These are phyloP conservation scores for Wallacemonas sp. DNA, from an alignment of 208 protist genomes.

Conservation along the genomic window DNA sequence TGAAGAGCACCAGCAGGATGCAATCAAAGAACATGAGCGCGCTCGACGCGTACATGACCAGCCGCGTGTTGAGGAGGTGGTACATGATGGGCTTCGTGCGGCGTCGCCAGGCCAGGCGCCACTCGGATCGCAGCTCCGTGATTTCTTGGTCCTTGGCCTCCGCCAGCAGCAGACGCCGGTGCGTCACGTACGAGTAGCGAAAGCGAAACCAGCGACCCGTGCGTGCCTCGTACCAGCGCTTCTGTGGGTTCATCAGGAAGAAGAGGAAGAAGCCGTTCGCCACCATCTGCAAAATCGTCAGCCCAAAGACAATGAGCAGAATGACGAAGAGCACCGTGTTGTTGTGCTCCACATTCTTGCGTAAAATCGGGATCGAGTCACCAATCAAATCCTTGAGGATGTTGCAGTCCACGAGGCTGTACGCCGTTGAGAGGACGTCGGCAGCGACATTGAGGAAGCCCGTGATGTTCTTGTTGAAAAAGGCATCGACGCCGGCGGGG, in stretches of 20 bases:
- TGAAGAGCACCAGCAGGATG: conserved; percentile 43
- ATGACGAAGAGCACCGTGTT: conserved; percentile 31
- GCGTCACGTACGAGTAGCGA: conserved; percentile 39
- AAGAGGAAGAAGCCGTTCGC: conserved; percentile 16
- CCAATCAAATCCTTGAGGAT: conserved; percentile 35
- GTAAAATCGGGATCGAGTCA: conserved; percentile 24
- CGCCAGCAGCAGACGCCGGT: conserved; percentile 21
- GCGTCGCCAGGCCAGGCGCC: conserved; percentile 18
- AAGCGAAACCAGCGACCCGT: conserved; percentile 48
- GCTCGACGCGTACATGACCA: conserved; percentile 32
- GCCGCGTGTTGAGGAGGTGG: conserved; percentile 18
- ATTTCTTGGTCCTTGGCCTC: not conserved
- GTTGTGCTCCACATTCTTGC: conserved; percentile 25
- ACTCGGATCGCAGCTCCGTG: not conserved
- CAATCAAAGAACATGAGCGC: conserved; percentile 38
- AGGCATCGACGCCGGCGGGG: conserved; percentile 13
- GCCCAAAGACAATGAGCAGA: conserved; percentile 32
- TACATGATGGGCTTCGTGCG: conserved; percentile 30
- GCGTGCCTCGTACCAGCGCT: conserved; percentile 35
- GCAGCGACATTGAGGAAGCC: conserved; percentile 20
- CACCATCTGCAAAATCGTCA: conserved; percentile 22
- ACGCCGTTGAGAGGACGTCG: conserved; percentile 19
- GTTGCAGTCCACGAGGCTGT: conserved; percentile 35
- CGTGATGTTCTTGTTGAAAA: conserved; percentile 18
- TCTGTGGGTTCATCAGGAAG: conserved; percentile 24